Evolutionary conservation across 148 eudicot genomes (phyloP).

Genomic region (Diospyros kaki): DNA sequence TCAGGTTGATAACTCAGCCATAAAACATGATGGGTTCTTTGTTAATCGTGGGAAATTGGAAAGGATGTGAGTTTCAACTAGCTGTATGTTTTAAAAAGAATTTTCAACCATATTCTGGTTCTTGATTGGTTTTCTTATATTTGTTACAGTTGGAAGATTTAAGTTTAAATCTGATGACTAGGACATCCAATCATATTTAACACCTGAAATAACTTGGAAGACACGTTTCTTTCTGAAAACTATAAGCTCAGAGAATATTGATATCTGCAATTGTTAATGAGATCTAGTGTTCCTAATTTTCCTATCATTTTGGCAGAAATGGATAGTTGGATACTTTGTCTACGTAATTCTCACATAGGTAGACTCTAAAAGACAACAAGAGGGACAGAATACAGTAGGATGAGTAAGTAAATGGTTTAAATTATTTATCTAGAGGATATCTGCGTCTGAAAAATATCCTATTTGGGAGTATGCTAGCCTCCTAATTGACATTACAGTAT

Average conservation of each 20-base stretch:
- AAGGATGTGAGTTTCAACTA: slow-evolving; percentile 52
- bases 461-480: not conserved
- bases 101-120: not conserved
- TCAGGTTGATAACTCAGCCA: slow-evolving; percentile 93
- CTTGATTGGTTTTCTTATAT: not conserved
- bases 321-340: not conserved
- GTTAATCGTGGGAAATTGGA: slow-evolving; percentile 90
- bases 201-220: not conserved
- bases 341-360: not conserved
- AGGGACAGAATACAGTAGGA: not conserved
- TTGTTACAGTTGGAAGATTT: not conserved
- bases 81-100: not conserved
- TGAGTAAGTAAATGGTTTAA: not conserved
- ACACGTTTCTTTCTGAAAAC: too few species aligned
- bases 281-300: not conserved
- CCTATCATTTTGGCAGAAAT: not conserved
- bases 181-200: not conserved
- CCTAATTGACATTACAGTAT: not conserved
- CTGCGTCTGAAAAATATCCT: not conserved
- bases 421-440: not conserved
- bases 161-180: not conserved
- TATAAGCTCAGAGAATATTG: too few species aligned
- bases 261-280: too few species aligned
- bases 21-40: slow-evolving; percentile 97
- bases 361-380: not conserved